Evolutionary conservation across 2,329 filamentous ascomycete genomes (phyloP), one percentile per base, ranked within the genome.

Genomic region (Hyphodiscus sp.): DNA sequence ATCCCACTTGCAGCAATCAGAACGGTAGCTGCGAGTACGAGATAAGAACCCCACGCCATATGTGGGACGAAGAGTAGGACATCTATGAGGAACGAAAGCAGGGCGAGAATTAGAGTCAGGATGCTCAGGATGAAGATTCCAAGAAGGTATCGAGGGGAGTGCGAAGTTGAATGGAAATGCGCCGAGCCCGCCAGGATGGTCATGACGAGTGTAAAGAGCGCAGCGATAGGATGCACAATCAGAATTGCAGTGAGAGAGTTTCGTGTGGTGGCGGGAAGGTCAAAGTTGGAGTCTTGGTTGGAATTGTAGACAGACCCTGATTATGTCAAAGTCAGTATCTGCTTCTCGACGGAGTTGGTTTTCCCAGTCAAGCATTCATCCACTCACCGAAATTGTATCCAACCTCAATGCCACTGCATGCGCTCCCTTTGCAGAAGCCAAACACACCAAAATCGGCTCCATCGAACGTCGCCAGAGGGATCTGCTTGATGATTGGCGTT

Each of bases 11-110:
- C 76, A 49, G 88, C 84, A 48, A 96, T 87, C 52, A 96, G 74
- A 55, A 96, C 86, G 20, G 91, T 95, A 23, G 92, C 89, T 10
- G 84, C 92, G 48, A 97, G 78, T 16, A 96, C 91, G 61, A 97
- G 82, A 78, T 92, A 99, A 55, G 91, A 91, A 59, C 91, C 94
- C 90, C 91, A 97, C 67, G 85, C 82, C 73, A 96, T 75, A 70
- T 97, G 91, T 47, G 94, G 94, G 16, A 96, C 88, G 68, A 99
- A 99, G 20, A 99, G 78, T 33, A 99, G 76, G 23, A 97, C 89
- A 70, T 99, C 94, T 64, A 97, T 85, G 23, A 99, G 76, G 72
- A 97, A 97, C 20, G 91, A 88, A 53, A 96, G 78, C 1, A 96
- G 78, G 46, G 89, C 86, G 60, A 94, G 80, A 29, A 97, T 74